phyloP scores from a whole-genome alignment of 495 filamentous ascomycete genomes.

The Aspergillus heteromorphus region DNA sequence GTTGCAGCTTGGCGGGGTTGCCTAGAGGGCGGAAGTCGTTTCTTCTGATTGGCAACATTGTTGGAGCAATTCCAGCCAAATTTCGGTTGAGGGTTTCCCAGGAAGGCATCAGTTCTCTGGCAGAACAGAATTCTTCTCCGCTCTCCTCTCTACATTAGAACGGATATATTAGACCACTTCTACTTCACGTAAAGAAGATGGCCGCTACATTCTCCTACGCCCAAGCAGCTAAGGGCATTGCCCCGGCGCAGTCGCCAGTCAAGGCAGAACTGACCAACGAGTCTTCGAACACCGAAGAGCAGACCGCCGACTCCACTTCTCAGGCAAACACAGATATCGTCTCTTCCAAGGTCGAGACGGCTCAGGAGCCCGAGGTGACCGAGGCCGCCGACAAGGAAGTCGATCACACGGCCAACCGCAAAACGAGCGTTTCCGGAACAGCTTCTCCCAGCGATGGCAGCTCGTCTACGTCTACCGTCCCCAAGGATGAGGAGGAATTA shows the following conservation, averaged over 20 bases:
- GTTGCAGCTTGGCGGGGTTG: conserved; percentile 29
- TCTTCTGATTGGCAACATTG: conserved; percentile 24
- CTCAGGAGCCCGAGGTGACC: conserved; percentile 23
- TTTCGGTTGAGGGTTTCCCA: conserved; percentile 21
- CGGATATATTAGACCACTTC: conserved; percentile 15
- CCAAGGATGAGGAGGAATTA: conserved; percentile 67
- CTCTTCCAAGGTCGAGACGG: conserved; percentile 21
- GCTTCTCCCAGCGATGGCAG: conserved; percentile 64
- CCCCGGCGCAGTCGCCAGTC: conserved; percentile 33
- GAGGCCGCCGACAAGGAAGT: conserved; percentile 26
- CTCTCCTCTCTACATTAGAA: conserved; percentile 5
- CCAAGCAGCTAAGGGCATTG: conserved; percentile 80
- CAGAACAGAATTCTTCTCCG: conserved; percentile 20
- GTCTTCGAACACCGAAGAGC: conserved; percentile 29
- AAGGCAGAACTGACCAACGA: conserved; percentile 28
- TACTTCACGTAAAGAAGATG: conserved; percentile 20
- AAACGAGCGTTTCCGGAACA: conserved; percentile 48
- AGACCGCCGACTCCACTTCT: conserved; percentile 10
- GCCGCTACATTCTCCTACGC: conserved; percentile 77
- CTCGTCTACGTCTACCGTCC: conserved; percentile 53
- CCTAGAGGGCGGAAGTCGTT: conserved; percentile 25
- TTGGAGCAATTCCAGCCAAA: conserved; percentile 25
- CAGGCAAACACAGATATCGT: conserved; percentile 16
- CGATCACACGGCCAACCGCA: conserved; percentile 28
- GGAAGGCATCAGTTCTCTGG: conserved; percentile 24